Percentiles rank a stretch among this genome's conserved stretches.
Evolutionary conservation across 768 basidiomycete species (phyloP).

Genomic region (Boletus rubescentipes): DNA sequence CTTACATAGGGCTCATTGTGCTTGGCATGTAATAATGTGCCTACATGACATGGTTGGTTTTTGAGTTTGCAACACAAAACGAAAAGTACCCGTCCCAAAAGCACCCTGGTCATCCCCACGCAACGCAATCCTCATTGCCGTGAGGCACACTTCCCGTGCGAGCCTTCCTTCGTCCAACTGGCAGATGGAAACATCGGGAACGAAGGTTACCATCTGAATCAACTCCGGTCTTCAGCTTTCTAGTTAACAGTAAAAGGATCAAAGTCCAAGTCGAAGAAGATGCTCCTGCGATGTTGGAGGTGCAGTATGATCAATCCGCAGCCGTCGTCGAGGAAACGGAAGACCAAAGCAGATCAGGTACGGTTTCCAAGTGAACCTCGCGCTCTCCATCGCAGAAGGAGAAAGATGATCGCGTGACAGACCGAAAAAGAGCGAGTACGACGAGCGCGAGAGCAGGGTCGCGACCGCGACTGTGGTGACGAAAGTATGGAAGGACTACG

Average conservation of each 20-base stretch:
- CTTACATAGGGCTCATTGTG: too few species aligned
- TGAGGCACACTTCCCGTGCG: conserved; percentile 36
- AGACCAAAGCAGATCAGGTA: conserved; percentile 55
- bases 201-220: conserved; percentile 67
- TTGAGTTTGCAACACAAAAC: conserved; percentile 44
- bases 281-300: conserved; percentile 4
- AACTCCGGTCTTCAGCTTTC: conserved; percentile 72
- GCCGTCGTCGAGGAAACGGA: conserved; percentile 53
- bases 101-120: conserved; percentile 80
- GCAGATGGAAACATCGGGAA: conserved; percentile 81
- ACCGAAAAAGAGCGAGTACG: conserved; percentile 11
- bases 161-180: conserved; percentile 59
- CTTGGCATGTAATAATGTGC: background rate
- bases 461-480: conserved; percentile 13
- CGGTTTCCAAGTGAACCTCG: conserved; percentile 49
- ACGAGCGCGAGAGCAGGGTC: conserved; percentile 13
- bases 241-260: conserved; percentile 53
- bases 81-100: conserved; percentile 38
- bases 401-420: conserved; percentile 4
- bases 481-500: conserved; percentile 8
- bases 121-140: conserved; percentile 91
- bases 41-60: too few species aligned
- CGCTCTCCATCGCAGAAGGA: conserved; percentile 43
- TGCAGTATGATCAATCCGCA: conserved; percentile 15
- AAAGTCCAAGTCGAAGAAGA: conserved; percentile 35